Base-by-base conservation (phyloP, 225 moss, liverwort and hornwort species). In the Antitrichia curtipendula region DNA sequence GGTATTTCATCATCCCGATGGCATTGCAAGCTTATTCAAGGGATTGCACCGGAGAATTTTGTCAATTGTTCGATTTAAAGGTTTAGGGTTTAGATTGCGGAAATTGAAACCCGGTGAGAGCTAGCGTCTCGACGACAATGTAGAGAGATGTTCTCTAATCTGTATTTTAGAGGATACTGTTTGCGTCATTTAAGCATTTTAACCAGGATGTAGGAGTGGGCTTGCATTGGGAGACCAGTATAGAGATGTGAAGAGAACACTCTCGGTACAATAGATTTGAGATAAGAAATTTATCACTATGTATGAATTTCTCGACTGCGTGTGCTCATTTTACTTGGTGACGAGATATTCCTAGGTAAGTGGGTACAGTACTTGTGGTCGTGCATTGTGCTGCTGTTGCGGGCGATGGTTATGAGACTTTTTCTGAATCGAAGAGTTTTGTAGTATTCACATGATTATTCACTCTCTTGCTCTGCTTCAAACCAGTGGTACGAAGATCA, bases 41-140 rank as follows among this genome's bases (percentile, higher is more conserved):
- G 25, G 69, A 82, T 75, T 82, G 41, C 64, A 57, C 43, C 29
- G 43, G 83, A 64, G 76, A 85, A 49, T 87, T 87, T 87, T 84
- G 84, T 81, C 81, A n/a, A n/a, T 75, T n/a, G n/a, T 27, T 80
- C 34, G n/a, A 38, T 27, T 31, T 1, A 20, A 25, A 72, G 88
- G 84, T 84, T 90, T 90, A 86, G 84, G 88, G 90, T 71, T 92
- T 92, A 88, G 84, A 41, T 49, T 76, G 81, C 85, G 71, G 87
- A 70, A 58, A 74, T 78, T 78, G 90, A 77, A 88, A 40, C 13
- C 38, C 38, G 59, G 16, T 69, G 59, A 50, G 52, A 40, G 58
- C 36, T 81, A 82, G 70, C 61, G 38, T 58, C 66, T 66, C 65
- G 81, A 61, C 36, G 64, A 80, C 43, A 66, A 81, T 66, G 62